Conservation (phyloP, 1,284 basidiomycete genomes). For the Cryptococcus sp. region DNA sequence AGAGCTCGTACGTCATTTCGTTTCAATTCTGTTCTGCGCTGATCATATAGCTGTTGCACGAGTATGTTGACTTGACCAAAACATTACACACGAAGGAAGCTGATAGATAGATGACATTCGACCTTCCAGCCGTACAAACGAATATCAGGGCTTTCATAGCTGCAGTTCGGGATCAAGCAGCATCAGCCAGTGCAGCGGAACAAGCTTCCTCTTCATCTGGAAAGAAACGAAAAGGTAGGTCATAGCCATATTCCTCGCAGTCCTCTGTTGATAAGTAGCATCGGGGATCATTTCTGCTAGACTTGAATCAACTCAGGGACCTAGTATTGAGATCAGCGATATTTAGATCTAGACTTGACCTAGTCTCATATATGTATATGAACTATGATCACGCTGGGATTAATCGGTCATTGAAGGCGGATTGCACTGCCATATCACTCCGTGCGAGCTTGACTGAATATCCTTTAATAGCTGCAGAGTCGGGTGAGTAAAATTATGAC, state of each 20-base stretch:
- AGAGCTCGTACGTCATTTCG: constrained; percentile 59
- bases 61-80: background rate
- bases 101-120: constrained; percentile 62
- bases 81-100: background rate
- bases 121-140: constrained; percentile 66
- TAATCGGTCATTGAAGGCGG: too few species aligned
- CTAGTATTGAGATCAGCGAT: constrained; percentile 59
- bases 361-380: too few species aligned
- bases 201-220: constrained; percentile 16
- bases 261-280: constrained; percentile 49
- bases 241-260: background rate
- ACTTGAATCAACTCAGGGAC: constrained; percentile 79
- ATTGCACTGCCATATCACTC: too few species aligned
- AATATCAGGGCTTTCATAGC: constrained; percentile 76
- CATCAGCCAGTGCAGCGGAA: constrained; percentile 18
- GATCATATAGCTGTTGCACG: constrained; percentile 5
- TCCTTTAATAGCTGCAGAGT: too few species aligned
- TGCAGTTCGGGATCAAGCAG: constrained; percentile 54
- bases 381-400: too few species aligned
- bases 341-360: constrained; percentile 12
- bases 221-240: constrained; percentile 25
- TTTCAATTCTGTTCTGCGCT: background rate
- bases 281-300: constrained; percentile 68
- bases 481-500: too few species aligned
- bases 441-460: too few species aligned